These are phyloP conservation scores for Fusarium setosum DNA, from an alignment of 2,329 filamentous ascomycete genomes.

Conservation along the genomic window DNA sequence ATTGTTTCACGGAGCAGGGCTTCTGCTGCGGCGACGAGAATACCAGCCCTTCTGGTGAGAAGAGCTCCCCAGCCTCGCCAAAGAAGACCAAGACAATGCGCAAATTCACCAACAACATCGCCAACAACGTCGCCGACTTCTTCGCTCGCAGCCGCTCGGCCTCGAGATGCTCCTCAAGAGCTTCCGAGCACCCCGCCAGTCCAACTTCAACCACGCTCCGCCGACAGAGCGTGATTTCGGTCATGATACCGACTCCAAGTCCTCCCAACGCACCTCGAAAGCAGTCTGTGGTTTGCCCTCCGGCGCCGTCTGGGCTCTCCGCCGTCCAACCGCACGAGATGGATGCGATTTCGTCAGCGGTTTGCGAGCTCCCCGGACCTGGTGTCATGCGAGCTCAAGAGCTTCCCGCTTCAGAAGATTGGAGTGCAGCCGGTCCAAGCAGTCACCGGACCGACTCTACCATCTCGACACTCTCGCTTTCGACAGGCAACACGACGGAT, in stretches of 20 bases:
- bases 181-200: background rate
- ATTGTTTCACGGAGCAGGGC: background rate
- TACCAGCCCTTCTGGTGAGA: background rate
- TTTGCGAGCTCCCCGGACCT: background rate
- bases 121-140: background rate
- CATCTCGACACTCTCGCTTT: background rate
- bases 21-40: background rate
- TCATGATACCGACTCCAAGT: background rate
- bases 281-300: background rate
- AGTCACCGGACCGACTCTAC: background rate
- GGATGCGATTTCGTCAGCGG: background rate
- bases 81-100: slow-evolving; percentile 1
- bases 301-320: background rate
- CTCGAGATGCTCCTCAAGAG: background rate
- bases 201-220: background rate
- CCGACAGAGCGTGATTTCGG: background rate
- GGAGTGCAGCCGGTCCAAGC: background rate
- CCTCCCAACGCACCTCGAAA: background rate
- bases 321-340: background rate
- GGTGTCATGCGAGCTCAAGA: background rate
- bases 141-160: slow-evolving; percentile 2
- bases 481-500: background rate
- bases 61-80: background rate
- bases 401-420: background rate
- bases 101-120: background rate